phyloP scores from a whole-genome alignment of 2,329 filamentous ascomycete genomes.

The Botrytis squamosa region DNA sequence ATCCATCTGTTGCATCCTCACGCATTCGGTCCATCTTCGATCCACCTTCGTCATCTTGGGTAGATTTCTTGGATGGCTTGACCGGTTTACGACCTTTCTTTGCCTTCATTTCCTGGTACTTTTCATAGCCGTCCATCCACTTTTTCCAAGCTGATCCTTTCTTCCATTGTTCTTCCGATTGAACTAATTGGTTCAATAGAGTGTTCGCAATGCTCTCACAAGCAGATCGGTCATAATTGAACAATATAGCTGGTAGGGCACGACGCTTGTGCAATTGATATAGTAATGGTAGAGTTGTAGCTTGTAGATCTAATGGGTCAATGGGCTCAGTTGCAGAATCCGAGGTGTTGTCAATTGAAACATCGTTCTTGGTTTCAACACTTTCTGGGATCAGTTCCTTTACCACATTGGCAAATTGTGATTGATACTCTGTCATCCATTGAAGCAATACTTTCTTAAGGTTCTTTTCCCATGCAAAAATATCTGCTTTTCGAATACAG shows the following conservation, averaged over 20 bases:
- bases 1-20: slow-evolving; percentile 55
- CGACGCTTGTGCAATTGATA: slow-evolving; percentile 59
- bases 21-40: slow-evolving; percentile 57
- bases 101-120: slow-evolving; percentile 50
- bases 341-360: slow-evolving; percentile 19
- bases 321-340: slow-evolving; percentile 28
- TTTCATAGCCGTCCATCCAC: slow-evolving; percentile 57
- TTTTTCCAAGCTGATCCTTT: slow-evolving; percentile 58
- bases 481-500: slow-evolving; percentile 62
- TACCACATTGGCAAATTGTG: slow-evolving; percentile 47
- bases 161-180: slow-evolving; percentile 57
- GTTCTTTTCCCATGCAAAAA: slow-evolving; percentile 61
- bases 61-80: slow-evolving; percentile 45
- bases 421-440: slow-evolving; percentile 57
- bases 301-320: slow-evolving; percentile 40
- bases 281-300: slow-evolving; percentile 57
- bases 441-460: slow-evolving; percentile 57
- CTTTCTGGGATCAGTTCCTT: slow-evolving; percentile 44
- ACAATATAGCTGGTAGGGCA: slow-evolving; percentile 71
- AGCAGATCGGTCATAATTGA: slow-evolving; percentile 68
- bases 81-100: slow-evolving; percentile 47
- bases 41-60: slow-evolving; percentile 48
- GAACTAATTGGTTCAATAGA: slow-evolving; percentile 53
- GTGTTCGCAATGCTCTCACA: slow-evolving; percentile 60
- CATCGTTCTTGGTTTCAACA: slow-evolving; percentile 17